Conservation (phyloP, 257 asterid species). For the Solanum rostratum region DNA sequence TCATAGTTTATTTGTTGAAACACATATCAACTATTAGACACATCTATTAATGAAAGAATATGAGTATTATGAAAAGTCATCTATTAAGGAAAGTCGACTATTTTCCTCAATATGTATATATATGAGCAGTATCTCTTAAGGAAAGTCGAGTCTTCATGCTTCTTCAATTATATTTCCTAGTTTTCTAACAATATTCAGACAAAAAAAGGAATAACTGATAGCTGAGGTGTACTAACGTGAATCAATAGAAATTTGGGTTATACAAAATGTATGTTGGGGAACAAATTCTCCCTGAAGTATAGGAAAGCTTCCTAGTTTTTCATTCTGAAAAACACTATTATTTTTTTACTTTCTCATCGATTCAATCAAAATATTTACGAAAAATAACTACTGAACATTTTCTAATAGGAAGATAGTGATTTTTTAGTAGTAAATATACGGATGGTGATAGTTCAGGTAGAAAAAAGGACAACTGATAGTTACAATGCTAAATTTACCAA, state of each 20-base stretch:
- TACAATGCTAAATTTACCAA: neutral
- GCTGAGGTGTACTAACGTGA: neutral
- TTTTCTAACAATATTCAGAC: no score
- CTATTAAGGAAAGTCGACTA: no score
- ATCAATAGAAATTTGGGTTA: no score
- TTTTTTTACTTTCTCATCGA: no score
- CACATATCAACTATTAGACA: neutral
- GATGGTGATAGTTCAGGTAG: neutral
- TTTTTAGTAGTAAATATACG: neutral
- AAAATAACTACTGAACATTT: neutral
- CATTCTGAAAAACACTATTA: fast-evolving
- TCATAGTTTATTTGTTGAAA: neutral
- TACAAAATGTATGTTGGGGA: neutral
- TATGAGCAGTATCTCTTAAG: no score
- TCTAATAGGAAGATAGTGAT: neutral
- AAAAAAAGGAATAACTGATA: neutral
- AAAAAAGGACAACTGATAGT: neutral
- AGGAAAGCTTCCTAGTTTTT: neutral
- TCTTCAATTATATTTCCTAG: no score
- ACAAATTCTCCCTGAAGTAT: neutral
- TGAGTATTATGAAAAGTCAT: no score
- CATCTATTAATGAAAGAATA: no score
- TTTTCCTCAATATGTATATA: no score
- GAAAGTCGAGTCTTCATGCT: no score
- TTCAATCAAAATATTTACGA: neutral